Conservation (phyloP, 192 early-diverging fungal genomes). For the Coemansia furcata region DNA sequence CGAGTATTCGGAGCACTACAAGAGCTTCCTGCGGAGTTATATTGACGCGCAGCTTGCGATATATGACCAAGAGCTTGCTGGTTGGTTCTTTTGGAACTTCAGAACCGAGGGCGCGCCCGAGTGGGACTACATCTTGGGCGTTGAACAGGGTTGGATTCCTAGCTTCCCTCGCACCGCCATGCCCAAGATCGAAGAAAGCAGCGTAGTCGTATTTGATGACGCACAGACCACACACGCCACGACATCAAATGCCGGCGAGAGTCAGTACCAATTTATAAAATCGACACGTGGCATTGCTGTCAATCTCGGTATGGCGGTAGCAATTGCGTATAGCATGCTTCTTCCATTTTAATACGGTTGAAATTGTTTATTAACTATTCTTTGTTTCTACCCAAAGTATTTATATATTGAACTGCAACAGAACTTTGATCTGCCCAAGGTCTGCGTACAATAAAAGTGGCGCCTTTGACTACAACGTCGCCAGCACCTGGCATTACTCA, state of each 20-base stretch:
- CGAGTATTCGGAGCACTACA: constrained; percentile 55
- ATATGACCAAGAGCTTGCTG: constrained; percentile 56
- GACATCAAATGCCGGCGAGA: background rate
- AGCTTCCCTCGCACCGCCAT: constrained; percentile 41
- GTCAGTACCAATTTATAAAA: background rate
- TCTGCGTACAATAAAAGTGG: no score
- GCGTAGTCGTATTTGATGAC: background rate
- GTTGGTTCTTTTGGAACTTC: constrained; percentile 76
- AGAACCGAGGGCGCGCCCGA: constrained; percentile 68
- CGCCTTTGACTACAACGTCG: no score
- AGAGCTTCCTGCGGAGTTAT: constrained; percentile 56
- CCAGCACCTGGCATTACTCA: no score
- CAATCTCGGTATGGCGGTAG: background rate
- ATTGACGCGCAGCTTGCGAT: constrained; percentile 61
- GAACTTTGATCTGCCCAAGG: no score
- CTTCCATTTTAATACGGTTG: background rate
- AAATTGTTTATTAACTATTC: no score
- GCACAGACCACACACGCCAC: background rate
- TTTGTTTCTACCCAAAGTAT: no score
- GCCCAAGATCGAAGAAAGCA: constrained; percentile 11
- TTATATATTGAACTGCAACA: no score
- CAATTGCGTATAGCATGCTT: background rate
- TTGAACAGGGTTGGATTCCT: constrained; percentile 66
- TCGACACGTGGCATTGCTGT: background rate
- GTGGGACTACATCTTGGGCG: constrained; percentile 69